phyloP scores from a whole-genome alignment of 2,329 filamentous ascomycete species.

The Neopestalotiopsis rosae region DNA sequence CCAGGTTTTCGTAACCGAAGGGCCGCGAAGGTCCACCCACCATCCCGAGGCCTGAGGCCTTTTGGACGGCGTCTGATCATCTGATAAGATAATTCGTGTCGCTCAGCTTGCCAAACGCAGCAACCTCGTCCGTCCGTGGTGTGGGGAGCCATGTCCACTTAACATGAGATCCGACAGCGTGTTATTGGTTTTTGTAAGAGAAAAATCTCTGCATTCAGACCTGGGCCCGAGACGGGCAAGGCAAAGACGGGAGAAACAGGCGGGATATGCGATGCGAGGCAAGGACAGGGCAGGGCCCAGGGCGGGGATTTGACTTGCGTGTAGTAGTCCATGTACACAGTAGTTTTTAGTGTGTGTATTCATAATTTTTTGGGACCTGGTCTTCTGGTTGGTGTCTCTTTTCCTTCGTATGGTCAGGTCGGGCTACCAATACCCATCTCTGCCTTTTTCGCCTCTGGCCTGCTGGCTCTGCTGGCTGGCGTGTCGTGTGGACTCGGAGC shows the following conservation, averaged over 20 bases:
- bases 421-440: background rate
- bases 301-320: background rate
- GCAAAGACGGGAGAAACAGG: background rate
- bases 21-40: background rate
- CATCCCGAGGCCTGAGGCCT: background rate
- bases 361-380: background rate
- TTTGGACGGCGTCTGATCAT: conserved; percentile 18
- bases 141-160: conserved; percentile 15
- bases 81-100: conserved; percentile 20
- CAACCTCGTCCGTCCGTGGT: conserved; percentile 9
- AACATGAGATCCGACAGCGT: conserved; percentile 9
- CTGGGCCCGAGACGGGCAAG: background rate
- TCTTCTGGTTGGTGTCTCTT: background rate
- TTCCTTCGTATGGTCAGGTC: background rate
- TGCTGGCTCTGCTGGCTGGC: background rate
- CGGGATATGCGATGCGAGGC: background rate
- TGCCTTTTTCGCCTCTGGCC: no score
- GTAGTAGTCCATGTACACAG: background rate
- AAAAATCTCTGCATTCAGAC: conserved; percentile 11
- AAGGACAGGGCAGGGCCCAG: background rate
- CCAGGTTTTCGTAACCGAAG: conserved; percentile 6
- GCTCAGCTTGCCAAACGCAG: conserved; percentile 13
- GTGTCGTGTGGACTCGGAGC: conserved; percentile 9
- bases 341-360: background rate
- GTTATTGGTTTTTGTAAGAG: background rate